Evolutionary conservation across 495 filamentous ascomycete genomes (phyloP).

Genomic region (Neurospora intermedia): DNA sequence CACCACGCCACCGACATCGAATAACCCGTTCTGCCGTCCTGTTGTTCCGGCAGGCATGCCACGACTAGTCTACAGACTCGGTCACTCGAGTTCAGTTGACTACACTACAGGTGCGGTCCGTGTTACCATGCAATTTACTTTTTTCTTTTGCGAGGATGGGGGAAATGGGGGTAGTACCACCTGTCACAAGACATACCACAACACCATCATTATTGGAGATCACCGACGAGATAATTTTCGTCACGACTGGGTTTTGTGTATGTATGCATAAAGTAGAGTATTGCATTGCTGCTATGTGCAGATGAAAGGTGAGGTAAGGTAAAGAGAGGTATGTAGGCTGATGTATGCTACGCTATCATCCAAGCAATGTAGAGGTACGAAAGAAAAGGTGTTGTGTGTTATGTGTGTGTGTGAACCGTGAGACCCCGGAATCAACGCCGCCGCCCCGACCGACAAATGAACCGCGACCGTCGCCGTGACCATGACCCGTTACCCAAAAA

Average conservation of each 20-base stretch:
- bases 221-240: not conserved
- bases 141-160: not conserved
- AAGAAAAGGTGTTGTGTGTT: not conserved
- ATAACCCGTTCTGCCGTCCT: not conserved
- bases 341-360: not conserved
- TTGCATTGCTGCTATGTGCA: not conserved
- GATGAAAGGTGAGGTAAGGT: not conserved
- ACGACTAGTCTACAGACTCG: not conserved
- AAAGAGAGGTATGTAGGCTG: not conserved
- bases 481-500: not conserved
- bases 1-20: not conserved
- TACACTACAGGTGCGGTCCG: not conserved
- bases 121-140: conserved; percentile 1
- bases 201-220: not conserved
- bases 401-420: not conserved
- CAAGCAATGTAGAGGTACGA: not conserved
- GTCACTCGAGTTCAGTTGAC: not conserved
- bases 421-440: not conserved
- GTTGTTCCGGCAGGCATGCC: not conserved
- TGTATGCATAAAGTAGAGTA: not conserved
- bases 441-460: not conserved
- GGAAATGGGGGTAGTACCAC: not conserved
- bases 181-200: not conserved
- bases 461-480: not conserved
- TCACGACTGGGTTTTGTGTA: not conserved